Evolutionary conservation across 768 basidiomycete genomes (phyloP).

Genomic region (Hygrophoropsis aurantiaca): DNA sequence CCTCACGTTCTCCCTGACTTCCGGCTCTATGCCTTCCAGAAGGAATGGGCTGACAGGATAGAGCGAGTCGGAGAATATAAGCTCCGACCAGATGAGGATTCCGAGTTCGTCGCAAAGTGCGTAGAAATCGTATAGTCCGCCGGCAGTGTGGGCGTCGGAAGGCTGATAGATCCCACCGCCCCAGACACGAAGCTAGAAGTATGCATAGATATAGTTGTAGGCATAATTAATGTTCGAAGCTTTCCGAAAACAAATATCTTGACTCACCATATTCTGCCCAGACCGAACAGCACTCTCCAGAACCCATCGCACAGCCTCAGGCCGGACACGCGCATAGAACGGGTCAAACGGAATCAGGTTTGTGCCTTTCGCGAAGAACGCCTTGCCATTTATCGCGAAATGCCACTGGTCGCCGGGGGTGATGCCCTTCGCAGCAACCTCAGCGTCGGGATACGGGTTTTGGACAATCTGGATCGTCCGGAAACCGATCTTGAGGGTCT

Average conservation of each 20-base stretch:
- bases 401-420: conserved; percentile 63
- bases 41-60: conserved; percentile 57
- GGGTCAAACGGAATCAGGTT: conserved; percentile 64
- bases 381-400: conserved; percentile 57
- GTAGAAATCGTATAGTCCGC: conserved; percentile 57
- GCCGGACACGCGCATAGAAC: conserved; percentile 52
- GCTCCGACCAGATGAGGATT: conserved; percentile 61
- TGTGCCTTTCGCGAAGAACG: conserved; percentile 54
- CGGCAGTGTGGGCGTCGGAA: conserved; percentile 35
- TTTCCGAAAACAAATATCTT: too few species aligned
- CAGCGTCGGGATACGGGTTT: conserved; percentile 43
- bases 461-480: conserved; percentile 58
- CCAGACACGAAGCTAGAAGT: conserved; percentile 56
- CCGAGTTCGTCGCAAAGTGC: conserved; percentile 59
- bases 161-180: conserved; percentile 57
- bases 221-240: background rate
- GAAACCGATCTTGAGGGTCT: conserved; percentile 52
- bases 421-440: conserved; percentile 46
- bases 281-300: conserved; percentile 53
- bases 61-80: conserved; percentile 57
- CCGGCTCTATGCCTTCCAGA: conserved; percentile 49
- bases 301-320: conserved; percentile 53
- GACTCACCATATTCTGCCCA: conserved; percentile 59
- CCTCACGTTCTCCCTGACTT: conserved; percentile 57
- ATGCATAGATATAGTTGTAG: background rate